These are phyloP conservation scores for Ustilago loliicola DNA, from an alignment of 1,284 basidiomycete species.

Conservation along the genomic window DNA sequence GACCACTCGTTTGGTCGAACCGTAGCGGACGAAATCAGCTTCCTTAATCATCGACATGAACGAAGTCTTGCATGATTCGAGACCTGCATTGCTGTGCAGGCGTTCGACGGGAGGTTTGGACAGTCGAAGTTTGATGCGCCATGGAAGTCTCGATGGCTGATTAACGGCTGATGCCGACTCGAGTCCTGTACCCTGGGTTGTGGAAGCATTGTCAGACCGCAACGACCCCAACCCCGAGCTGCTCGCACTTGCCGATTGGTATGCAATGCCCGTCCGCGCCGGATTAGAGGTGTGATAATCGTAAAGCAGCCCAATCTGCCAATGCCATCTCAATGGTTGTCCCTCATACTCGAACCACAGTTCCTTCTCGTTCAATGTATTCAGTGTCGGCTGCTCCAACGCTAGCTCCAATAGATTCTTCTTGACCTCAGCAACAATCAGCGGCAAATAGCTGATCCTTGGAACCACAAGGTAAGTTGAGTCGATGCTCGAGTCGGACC, in stretches of 20 bases:
- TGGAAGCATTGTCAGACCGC: conserved; percentile 14
- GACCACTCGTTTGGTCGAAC: conserved; percentile 59
- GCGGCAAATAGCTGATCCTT: conserved; percentile 59
- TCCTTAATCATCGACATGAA: conserved; percentile 68
- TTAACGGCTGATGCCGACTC: background rate
- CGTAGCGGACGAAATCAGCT: conserved; percentile 65
- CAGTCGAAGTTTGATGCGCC: conserved; percentile 55
- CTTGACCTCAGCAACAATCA: conserved; percentile 53
- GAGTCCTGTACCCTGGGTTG: background rate
- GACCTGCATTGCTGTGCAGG: conserved; percentile 49
- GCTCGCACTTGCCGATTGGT: conserved; percentile 12
- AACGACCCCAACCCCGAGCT: conserved; percentile 22
- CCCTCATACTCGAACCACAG: conserved; percentile 64
- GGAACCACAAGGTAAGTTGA: conserved; percentile 57
- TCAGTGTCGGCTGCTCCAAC: conserved; percentile 41
- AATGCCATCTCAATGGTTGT: conserved; percentile 62
- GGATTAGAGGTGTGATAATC: conserved; percentile 58
- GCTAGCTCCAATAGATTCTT: conserved; percentile 53
- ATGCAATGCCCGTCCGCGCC: conserved; percentile 37
- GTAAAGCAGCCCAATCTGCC: conserved; percentile 64
- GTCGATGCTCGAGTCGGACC: conserved; percentile 39
- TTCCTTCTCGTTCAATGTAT: conserved; percentile 46
- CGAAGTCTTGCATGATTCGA: conserved; percentile 53
- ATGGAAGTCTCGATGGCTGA: conserved; percentile 37
- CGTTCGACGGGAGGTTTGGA: conserved; percentile 56